Conservation (phyloP, 2,329 filamentous ascomycete genomes). For the Colletotrichum tropicicola region DNA sequence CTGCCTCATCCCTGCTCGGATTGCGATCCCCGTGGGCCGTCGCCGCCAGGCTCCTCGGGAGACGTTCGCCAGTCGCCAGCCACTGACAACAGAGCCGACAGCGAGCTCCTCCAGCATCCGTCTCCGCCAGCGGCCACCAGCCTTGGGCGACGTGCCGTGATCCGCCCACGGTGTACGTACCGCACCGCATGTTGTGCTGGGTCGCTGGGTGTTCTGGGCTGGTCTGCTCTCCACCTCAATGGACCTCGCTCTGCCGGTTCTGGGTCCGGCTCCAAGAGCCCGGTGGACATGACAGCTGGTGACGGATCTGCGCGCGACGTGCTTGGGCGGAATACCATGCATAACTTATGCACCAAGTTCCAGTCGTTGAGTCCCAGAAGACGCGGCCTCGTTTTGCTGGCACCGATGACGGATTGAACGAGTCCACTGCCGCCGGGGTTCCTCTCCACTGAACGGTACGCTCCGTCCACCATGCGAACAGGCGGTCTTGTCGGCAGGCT, state of each 20-base stretch:
- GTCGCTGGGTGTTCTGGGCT: constrained; percentile 22
- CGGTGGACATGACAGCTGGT: constrained; percentile 11
- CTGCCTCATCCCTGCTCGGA: constrained; percentile 16
- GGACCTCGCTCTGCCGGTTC: constrained; percentile 18
- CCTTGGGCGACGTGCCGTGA: constrained; percentile 1
- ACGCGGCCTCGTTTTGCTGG: too few relatives aligned
- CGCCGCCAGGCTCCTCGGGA: constrained; percentile 13
- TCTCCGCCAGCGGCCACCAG: not conserved
- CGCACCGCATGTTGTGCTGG: not conserved
- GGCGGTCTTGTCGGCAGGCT: not conserved
- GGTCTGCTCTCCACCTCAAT: constrained; percentile 10
- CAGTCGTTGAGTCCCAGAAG: not conserved
- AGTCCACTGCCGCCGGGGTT: too few relatives aligned
- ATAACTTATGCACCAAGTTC: constrained; percentile 8
- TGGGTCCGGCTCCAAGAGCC: constrained; percentile 19
- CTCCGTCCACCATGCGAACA: not conserved
- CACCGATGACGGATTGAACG: too few relatives aligned
- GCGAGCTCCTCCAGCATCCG: not conserved
- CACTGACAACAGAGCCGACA: constrained; percentile 16
- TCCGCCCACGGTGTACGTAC: not conserved
- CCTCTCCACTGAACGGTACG: too few relatives aligned
- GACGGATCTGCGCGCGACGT: too few relatives aligned
- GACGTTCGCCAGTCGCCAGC: constrained; percentile 8
- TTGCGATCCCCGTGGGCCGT: constrained; percentile 21
- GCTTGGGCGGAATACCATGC: too few relatives aligned